A percentile compares a stretch with the other conserved stretches of the same genome.
Conservation (phyloP, 345 rosid genomes). For the Populus nigra region DNA sequence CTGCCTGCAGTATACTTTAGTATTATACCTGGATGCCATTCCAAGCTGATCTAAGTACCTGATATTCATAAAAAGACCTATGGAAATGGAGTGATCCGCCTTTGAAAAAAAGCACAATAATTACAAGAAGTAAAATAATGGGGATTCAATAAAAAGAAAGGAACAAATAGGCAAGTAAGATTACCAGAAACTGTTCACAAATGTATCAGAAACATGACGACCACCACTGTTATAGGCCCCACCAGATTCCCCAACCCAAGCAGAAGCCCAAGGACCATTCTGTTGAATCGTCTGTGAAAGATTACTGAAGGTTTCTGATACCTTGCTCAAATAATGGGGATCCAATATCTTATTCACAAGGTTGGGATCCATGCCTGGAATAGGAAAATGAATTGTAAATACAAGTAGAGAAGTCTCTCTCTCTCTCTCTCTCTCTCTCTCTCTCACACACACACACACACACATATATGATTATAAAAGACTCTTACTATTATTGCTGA, state of each 20-base stretch:
- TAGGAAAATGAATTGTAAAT: neutral
- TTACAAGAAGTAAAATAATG: neutral
- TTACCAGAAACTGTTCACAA: constrained; percentile 94
- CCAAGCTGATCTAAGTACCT: constrained; percentile 99
- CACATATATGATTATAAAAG: neutral
- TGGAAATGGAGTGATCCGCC: neutral
- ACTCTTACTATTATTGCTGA: neutral
- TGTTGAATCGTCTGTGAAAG: constrained; percentile 50
- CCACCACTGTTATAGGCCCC: constrained; percentile 99
- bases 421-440: neutral
- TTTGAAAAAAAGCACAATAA: neutral
- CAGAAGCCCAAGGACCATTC: constrained; percentile 84
- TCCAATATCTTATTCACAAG: constrained; percentile 75
- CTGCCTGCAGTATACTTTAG: constrained; percentile 98
- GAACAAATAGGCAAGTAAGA: constrained; percentile 6
- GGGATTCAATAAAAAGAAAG: neutral
- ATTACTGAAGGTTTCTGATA: constrained; percentile 53
- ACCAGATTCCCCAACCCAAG: constrained; percentile 99
- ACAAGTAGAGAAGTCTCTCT: neutral
- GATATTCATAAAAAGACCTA: neutral
- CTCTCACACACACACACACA: too few relatives aligned
- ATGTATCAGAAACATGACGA: constrained; percentile 71
- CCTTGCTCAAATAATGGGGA: constrained; percentile 57
- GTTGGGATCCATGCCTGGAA: constrained; percentile 75
- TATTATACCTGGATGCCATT: constrained; percentile 81